Evolutionary conservation across 164 flowering plant species (phyloP), one percentile per base, ranked within the genome.

Genomic region (Kingdonia uniflora): DNA sequence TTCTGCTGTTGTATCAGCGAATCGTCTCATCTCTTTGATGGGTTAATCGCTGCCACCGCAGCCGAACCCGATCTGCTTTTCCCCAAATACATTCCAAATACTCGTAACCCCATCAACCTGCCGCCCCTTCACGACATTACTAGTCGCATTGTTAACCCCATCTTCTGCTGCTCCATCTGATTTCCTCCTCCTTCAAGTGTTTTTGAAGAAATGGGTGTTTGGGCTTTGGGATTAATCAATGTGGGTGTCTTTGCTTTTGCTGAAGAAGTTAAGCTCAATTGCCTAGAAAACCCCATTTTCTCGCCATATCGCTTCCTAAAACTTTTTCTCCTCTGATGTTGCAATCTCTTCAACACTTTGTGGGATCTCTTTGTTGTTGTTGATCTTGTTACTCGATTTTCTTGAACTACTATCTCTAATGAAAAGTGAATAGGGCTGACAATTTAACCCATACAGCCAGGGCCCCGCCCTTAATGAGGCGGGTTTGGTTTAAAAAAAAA

Each of bases 1-100:
- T 91, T 96, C 60, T 91, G 83, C 23, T 81, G 86, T 67, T 91
- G 83, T 67, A 87, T 39, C 51, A 87, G 63, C 14, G 98, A 91
- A 68, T 91, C 95, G 44, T 91, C 95, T 23, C 82, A 68, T 48
- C 87, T 74, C 49, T 26, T 60, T 15, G 72, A 19, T 42, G 48
- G 69, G 49, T 7, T 19, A 44, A 13, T 23, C 48, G 19, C 16
- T 5, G 22, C 6, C 6, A 44, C 71, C 2, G 78, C 75, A 10
- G 67, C 78, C 11, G 79, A 74, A 0, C 82, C 81, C 23, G 95
- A 84, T 29, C 85, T 61, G 63, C 92, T 85, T 54, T 90, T 85
- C 39, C 91, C 89, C 41, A 87, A 64, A 54, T 76, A 85, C 72
- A 78, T 87, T 23, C 81, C 56, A 43, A 78, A 89, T 17, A 78